Percentiles rank a stretch among this genome's conserved stretches.
Evolutionary conservation across 805 yeast species (phyloP).

Genomic region (Yarrowia sp.): DNA sequence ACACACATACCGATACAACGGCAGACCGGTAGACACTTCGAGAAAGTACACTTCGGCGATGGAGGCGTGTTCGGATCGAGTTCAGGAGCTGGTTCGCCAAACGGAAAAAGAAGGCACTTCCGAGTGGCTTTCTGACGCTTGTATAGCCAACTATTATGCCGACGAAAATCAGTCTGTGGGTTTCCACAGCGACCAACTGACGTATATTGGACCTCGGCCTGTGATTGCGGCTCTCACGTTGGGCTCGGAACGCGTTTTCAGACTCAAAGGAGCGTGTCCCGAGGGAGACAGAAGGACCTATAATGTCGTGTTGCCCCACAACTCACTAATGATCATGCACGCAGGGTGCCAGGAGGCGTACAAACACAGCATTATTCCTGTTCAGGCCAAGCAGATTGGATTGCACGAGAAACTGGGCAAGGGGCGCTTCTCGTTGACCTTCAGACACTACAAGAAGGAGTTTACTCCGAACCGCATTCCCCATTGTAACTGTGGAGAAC

Average conservation of each 20-base stretch:
- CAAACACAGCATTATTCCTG: constrained; percentile 68
- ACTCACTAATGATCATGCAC: constrained; percentile 72
- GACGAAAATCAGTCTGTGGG: constrained; percentile 61
- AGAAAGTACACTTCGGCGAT: constrained; percentile 54
- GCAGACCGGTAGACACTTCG: constrained; percentile 49
- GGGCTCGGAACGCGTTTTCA: constrained; percentile 73
- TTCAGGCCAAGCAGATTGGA: constrained; percentile 49
- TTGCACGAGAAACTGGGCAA: constrained; percentile 59
- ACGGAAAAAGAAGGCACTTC: constrained; percentile 47
- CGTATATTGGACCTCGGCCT: constrained; percentile 75
- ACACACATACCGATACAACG: constrained; percentile 51
- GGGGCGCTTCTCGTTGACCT: constrained; percentile 68
- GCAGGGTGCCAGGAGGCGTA: constrained; percentile 80
- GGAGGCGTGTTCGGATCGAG: constrained; percentile 52
- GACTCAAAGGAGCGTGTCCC: constrained; percentile 53
- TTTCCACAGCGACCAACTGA: constrained; percentile 78
- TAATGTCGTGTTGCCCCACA: constrained; percentile 72
- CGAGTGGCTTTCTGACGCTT: constrained; percentile 62
- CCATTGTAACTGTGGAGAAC: constrained; percentile 54
- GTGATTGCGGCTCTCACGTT: constrained; percentile 70
- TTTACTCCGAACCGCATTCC: constrained; percentile 51
- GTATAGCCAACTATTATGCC: constrained; percentile 64
- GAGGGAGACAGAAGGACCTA: constrained; percentile 49
- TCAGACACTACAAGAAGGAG: constrained; percentile 59
- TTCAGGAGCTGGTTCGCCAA: constrained; percentile 54